Base-by-base conservation (phyloP, 805 yeast species). In the Candida piceae region DNA sequence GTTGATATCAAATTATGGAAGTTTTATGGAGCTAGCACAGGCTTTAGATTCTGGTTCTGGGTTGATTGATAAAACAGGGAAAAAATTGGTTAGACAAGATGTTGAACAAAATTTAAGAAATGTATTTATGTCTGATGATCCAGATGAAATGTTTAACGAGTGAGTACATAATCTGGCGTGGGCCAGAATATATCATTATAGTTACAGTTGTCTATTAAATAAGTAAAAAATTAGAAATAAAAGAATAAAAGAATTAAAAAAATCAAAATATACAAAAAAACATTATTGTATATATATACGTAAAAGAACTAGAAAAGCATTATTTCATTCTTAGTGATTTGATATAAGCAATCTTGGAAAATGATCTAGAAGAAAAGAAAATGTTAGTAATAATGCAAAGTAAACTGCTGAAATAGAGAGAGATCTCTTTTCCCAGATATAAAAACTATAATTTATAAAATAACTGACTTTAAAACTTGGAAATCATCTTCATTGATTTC, bases 401-500 rank as follows among this genome's bases (percentile, higher is more conserved):
- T n/a, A 32, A 18, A 21, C 23, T n/a, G n/a, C n/a, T n/a, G n/a
- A n/a, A n/a, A n/a, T n/a, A n/a, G n/a, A n/a, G n/a, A n/a, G n/a
- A n/a, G 15, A n/a, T 15, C 18, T 10, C 29, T 27, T 27, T 27
- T 27, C 18, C n/a, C n/a, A n/a, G n/a, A n/a, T n/a, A n/a, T 20
- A 20, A 7, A 9, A 20, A 20, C 6, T 9, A 12, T 9, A 20
- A 31, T 24, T 17, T 23, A 16, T 18, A 27, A 36, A 38, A 22
- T 26, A 25, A 72, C 73, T 60, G 69, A 64, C 70, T 69, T 70
- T 19, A 77, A 69, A 1, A 65, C 45, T 30, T 66, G 61, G 34
- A 66, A 67, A 48, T 80, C 84, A 34, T 80, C 84, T 17, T 60
- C 62, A 42, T 77, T 70, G 28, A 80, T 56, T 39, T 66, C 66